Evolutionary conservation across 257 asterid species (phyloP).

Genomic region (Solanum appendiculatum): DNA sequence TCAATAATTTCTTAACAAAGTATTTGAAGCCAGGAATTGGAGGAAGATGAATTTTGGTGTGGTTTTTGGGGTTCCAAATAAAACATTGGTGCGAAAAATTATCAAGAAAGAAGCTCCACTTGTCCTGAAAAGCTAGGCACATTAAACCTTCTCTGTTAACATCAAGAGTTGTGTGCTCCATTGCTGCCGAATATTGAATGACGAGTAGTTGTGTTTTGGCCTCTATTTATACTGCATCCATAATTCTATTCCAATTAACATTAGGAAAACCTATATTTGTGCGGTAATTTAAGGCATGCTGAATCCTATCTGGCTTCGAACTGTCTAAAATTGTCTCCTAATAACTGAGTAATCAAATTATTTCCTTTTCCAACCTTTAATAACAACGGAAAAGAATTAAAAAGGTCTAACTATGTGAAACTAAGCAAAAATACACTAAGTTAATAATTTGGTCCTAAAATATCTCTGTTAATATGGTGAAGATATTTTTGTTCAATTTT

Average conservation of each 20-base stretch:
- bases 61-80: not conserved
- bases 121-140: not conserved
- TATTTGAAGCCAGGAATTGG: not conserved
- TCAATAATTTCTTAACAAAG: not conserved
- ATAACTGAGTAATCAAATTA: not conserved
- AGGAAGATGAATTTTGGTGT: not conserved
- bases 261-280: not conserved
- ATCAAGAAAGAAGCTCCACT: not conserved
- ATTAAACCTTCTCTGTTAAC: not conserved
- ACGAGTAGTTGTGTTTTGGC: not conserved
- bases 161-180: not conserved
- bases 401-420: too few relatives aligned
- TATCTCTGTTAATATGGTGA: too few relatives aligned
- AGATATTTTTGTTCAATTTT: too few relatives aligned
- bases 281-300: not conserved
- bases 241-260: not conserved
- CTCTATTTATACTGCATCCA: not conserved
- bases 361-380: not conserved
- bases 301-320: not conserved
- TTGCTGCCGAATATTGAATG: not conserved
- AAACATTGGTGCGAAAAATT: not conserved
- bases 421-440: too few relatives aligned
- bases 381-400: too few relatives aligned
- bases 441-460: too few relatives aligned
- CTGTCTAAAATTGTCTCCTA: not conserved